These are phyloP conservation scores for Eucommia ulmoides DNA, from an alignment of 257 asterid genomes.

Conservation along the genomic window DNA sequence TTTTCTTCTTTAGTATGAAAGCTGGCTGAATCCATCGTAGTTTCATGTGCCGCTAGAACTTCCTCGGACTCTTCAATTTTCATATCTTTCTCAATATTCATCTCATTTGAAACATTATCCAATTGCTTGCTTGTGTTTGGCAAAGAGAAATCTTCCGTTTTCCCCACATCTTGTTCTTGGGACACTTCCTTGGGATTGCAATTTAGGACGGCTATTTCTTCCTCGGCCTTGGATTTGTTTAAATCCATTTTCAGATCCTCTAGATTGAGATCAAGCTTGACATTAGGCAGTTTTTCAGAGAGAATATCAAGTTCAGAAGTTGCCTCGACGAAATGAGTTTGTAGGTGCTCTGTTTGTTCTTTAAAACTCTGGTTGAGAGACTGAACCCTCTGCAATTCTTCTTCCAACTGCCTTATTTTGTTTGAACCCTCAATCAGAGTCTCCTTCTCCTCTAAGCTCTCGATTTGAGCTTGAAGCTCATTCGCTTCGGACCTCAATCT, in stretches of 20 bases:
- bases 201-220: conserved; percentile 1
- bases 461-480: conserved; percentile 20
- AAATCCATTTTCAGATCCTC: background rate
- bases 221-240: background rate
- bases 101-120: background rate
- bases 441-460: conserved; percentile 18
- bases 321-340: conserved; percentile 17
- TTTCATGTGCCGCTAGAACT: conserved; percentile 3
- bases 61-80: conserved; percentile 6
- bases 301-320: conserved; percentile 19
- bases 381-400: conserved; percentile 22
- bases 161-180: background rate
- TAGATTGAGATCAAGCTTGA: conserved; percentile 18
- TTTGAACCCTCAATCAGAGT: conserved; percentile 15
- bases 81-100: background rate
- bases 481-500: conserved; percentile 26
- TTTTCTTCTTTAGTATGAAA: background rate
- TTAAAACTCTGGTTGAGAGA: conserved; percentile 13
- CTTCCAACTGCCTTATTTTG: conserved; percentile 27
- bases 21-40: conserved; percentile 2
- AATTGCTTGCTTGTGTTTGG: background rate
- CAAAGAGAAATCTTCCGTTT: background rate
- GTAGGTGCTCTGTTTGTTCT: conserved; percentile 12
- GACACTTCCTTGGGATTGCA: conserved; percentile 3
- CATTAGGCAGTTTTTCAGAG: conserved; percentile 19